Conservation (phyloP, 768 basidiomycete genomes). For the Macrocybe gigantea region DNA sequence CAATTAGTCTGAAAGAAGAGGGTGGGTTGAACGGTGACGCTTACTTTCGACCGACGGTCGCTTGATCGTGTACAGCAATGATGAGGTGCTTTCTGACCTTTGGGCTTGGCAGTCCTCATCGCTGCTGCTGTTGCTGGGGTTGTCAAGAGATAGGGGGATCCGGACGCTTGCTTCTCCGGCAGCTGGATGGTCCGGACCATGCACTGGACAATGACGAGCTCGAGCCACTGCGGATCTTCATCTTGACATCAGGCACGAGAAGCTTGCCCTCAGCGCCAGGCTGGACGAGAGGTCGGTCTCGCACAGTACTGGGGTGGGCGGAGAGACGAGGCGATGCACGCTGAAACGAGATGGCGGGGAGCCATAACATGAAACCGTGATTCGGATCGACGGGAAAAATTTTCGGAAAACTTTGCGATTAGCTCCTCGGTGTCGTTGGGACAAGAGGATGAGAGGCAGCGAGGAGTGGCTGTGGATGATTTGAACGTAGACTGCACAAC, state of each 20-base stretch:
- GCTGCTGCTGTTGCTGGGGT: conserved; percentile 17
- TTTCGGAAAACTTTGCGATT: conserved; percentile 48
- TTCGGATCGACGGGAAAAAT: conserved; percentile 50
- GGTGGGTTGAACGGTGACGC: conserved; percentile 12
- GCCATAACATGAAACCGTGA: conserved; percentile 37
- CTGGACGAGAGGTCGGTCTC: conserved; percentile 52
- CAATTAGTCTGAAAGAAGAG: not conserved
- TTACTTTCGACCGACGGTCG: conserved; percentile 50
- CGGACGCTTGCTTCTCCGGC: conserved; percentile 15
- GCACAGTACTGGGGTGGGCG: conserved; percentile 15
- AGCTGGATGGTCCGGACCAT: conserved; percentile 19
- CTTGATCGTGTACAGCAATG: conserved; percentile 15
- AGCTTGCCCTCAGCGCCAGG: conserved; percentile 61
- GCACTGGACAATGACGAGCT: conserved; percentile 30
- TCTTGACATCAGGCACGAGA: conserved; percentile 40
- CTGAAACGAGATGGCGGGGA: conserved; percentile 30
- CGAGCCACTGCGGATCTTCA: conserved; percentile 30
- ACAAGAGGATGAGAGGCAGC: not conserved
- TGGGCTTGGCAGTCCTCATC: conserved; percentile 22
- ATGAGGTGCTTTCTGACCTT: conserved; percentile 14
- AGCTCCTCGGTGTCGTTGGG: conserved; percentile 34
- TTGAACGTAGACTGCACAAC: conserved; percentile 44
- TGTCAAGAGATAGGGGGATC: conserved; percentile 25
- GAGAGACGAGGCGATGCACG: conserved; percentile 24
- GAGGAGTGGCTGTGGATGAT: conserved; percentile 11